Percentiles rank a stretch among this genome's conserved stretches.
Conservation (phyloP, 2,329 filamentous ascomycete genomes). For the Claviceps purpurea region DNA sequence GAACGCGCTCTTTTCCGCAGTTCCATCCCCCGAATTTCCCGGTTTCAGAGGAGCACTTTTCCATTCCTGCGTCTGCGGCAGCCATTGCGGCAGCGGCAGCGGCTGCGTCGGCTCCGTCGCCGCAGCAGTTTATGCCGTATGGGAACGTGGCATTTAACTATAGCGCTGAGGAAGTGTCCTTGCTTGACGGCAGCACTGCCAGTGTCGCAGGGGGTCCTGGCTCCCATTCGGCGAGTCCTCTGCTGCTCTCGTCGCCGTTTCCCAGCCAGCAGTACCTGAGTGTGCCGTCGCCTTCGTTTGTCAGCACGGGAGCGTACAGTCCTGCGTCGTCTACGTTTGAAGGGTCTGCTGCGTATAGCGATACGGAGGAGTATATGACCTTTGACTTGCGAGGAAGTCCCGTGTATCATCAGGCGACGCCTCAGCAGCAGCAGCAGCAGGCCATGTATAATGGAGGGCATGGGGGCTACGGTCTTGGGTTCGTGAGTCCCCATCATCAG, state of each 20-base stretch:
- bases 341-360: constrained; percentile 49
- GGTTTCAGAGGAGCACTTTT: constrained; percentile 27
- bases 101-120: not conserved
- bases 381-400: constrained; percentile 29
- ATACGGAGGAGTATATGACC: constrained; percentile 41
- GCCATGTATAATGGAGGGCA: constrained; percentile 30
- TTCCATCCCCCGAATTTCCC: constrained; percentile 44
- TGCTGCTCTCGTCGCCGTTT: constrained; percentile 43
- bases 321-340: constrained; percentile 50
- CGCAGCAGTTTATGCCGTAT: constrained; percentile 40
- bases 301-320: constrained; percentile 41
- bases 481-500: constrained; percentile 41
- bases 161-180: constrained; percentile 48
- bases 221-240: constrained; percentile 37
- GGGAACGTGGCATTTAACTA: constrained; percentile 48
- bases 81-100: not conserved
- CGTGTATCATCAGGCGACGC: constrained; percentile 32
- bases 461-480: constrained; percentile 33
- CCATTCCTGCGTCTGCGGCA: constrained; percentile 15
- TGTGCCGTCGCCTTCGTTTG: constrained; percentile 49
- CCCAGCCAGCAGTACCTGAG: constrained; percentile 43
- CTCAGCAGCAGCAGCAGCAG: constrained; percentile 10
- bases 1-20: constrained; percentile 47
- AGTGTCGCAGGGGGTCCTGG: constrained; percentile 21
- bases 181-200: constrained; percentile 33